Conservation (phyloP, 352 stramenopile species). For the Plasmopara halstedii region DNA sequence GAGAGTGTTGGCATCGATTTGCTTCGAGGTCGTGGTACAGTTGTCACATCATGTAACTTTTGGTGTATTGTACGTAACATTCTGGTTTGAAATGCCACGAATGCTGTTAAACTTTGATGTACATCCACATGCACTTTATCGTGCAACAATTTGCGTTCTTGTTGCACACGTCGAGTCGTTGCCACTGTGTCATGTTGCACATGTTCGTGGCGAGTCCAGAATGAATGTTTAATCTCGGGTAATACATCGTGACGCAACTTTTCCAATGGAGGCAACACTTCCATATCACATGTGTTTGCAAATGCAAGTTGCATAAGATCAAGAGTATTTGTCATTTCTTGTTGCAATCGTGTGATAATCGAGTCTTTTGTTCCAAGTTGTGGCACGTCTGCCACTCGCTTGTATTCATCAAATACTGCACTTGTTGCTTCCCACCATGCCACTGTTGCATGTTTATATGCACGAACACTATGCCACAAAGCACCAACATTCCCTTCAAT, state of each 20-base stretch:
- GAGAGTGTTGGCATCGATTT: slow-evolving; percentile 13
- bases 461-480: slow-evolving; percentile 64
- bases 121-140: slow-evolving; percentile 36
- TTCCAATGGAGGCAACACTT: slow-evolving; percentile 40
- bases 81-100: slow-evolving; percentile 42
- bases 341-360: slow-evolving; percentile 7
- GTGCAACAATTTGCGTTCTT: slow-evolving; percentile 46
- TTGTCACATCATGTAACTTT: slow-evolving; percentile 14
- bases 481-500: slow-evolving; percentile 62
- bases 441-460: slow-evolving; percentile 52
- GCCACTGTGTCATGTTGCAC: slow-evolving; percentile 13
- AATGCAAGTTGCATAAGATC: slow-evolving; percentile 32
- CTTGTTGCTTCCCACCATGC: slow-evolving; percentile 47
- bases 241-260: slow-evolving; percentile 38
- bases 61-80: slow-evolving; percentile 31
- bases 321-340: slow-evolving; percentile 21
- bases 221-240: slow-evolving; percentile 69
- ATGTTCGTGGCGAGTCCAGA: slow-evolving; percentile 51
- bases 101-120: slow-evolving; percentile 39
- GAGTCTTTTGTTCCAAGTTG: slow-evolving; percentile 22
- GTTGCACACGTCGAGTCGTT: slow-evolving; percentile 36
- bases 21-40: slow-evolving; percentile 16
- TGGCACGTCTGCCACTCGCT: slow-evolving; percentile 44
- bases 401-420: slow-evolving; percentile 59
- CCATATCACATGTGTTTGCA: slow-evolving; percentile 31